phyloP scores from a whole-genome alignment of 1,284 basidiomycete species.

The Sporisorium scitamineum region DNA sequence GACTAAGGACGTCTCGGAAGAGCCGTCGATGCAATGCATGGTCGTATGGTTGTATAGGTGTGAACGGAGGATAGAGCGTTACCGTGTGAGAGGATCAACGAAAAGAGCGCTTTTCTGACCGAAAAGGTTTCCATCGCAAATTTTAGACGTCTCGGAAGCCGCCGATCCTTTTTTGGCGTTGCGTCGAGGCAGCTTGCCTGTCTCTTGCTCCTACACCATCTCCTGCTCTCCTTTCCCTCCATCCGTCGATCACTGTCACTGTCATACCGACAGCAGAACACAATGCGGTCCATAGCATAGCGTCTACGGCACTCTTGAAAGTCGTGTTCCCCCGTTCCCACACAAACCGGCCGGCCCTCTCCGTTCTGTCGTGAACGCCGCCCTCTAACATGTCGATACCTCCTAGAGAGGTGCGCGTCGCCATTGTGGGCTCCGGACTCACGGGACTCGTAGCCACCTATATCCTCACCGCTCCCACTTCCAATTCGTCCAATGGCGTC shows the following conservation, averaged over 20 bases:
- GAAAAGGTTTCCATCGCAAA: background rate
- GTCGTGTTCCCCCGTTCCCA: background rate
- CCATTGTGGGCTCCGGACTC: conserved; percentile 88
- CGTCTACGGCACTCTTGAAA: background rate
- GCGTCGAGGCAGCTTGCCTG: background rate
- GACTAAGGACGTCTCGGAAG: background rate
- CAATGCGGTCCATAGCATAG: background rate
- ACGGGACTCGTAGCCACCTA: conserved; percentile 86
- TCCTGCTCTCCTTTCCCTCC: background rate
- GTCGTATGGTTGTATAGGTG: too few species aligned
- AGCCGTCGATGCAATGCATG: background rate
- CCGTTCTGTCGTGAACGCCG: background rate
- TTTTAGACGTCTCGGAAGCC: background rate
- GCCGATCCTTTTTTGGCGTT: background rate
- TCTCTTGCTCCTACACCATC: background rate
- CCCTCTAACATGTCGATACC: conserved; percentile 8
- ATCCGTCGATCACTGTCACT: background rate
- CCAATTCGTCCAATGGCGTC: background rate
- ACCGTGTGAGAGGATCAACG: background rate
- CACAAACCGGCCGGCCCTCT: background rate
- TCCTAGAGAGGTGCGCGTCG: conserved; percentile 71
- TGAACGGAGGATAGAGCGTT: background rate
- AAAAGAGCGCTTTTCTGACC: background rate
- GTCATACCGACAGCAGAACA: background rate
- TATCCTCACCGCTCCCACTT: conserved; percentile 76